Conservation (phyloP, 148 eudicot species). For the Heliamphora exappendiculata region DNA sequence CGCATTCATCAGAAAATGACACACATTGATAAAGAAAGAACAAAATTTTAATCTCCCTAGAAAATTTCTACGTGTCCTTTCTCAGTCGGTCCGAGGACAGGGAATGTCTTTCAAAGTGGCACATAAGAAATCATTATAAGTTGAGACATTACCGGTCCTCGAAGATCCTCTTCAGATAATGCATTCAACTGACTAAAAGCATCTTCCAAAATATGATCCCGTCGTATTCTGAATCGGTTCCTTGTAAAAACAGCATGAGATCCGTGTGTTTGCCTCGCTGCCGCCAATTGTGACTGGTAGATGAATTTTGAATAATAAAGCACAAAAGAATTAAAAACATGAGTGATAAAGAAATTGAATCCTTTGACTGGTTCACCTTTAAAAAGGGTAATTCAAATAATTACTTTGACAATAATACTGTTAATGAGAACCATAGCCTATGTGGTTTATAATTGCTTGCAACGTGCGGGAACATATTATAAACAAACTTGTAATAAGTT, state of each 20-base stretch:
- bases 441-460: background rate
- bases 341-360: background rate
- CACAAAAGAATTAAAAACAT: background rate
- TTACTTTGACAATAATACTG: background rate
- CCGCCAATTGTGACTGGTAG: slow-evolving; percentile 61
- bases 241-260: slow-evolving; percentile 58
- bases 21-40: background rate
- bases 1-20: slow-evolving; percentile 4
- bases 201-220: slow-evolving; percentile 92
- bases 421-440: background rate
- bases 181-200: slow-evolving; percentile 67
- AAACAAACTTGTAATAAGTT: background rate
- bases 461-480: background rate
- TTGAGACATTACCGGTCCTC: slow-evolving; percentile 54
- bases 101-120: slow-evolving; percentile 3
- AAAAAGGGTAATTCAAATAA: background rate
- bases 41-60: background rate
- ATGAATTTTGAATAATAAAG: slow-evolving; percentile 9
- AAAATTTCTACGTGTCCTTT: background rate
- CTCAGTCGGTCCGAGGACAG: background rate
- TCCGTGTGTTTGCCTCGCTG: slow-evolving; percentile 46
- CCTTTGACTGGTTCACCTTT: background rate
- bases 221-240: slow-evolving; percentile 68
- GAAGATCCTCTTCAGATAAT: slow-evolving; percentile 78
- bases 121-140: slow-evolving; percentile 1